Conservation (phyloP, 2,329 filamentous ascomycete genomes). For the Chaetoscypha palmicola region DNA sequence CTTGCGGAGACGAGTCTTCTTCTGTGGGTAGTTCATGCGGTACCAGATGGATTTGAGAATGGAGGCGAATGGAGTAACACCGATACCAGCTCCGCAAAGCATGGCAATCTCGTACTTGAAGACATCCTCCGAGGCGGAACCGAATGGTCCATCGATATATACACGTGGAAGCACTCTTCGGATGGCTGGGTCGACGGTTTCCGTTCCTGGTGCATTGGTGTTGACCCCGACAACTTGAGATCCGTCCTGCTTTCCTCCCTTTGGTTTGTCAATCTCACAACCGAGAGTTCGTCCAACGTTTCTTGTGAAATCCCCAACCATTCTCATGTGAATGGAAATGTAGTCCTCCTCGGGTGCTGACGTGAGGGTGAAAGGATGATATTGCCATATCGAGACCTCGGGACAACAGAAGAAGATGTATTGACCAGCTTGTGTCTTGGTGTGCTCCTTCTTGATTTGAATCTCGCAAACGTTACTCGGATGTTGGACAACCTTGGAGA, state of each 20-base stretch:
- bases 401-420: constrained; percentile 89
- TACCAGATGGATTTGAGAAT: constrained; percentile 93
- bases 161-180: constrained; percentile 69
- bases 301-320: constrained; percentile 75
- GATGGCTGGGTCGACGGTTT: constrained; percentile 61
- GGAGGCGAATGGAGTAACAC: constrained; percentile 79
- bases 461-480: constrained; percentile 86
- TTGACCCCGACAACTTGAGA: constrained; percentile 66
- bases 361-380: constrained; percentile 80
- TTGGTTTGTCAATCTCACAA: constrained; percentile 62
- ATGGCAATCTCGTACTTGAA: constrained; percentile 81
- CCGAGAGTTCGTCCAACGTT: constrained; percentile 63
- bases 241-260: constrained; percentile 39
- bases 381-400: constrained; percentile 80
- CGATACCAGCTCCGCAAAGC: constrained; percentile 76
- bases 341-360: constrained; percentile 86
- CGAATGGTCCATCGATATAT: constrained; percentile 80
- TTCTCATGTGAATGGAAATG: constrained; percentile 78
- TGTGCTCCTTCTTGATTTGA: constrained; percentile 85
- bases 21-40: constrained; percentile 79
- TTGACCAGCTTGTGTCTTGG: constrained; percentile 72
- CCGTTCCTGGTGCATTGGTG: constrained; percentile 39
- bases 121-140: constrained; percentile 79
- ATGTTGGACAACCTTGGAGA: constrained; percentile 85
- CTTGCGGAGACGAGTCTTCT: constrained; percentile 71